These are phyloP conservation scores for Dittrichia graveolens DNA, from an alignment of 129 eudicot species.

Conservation along the genomic window DNA sequence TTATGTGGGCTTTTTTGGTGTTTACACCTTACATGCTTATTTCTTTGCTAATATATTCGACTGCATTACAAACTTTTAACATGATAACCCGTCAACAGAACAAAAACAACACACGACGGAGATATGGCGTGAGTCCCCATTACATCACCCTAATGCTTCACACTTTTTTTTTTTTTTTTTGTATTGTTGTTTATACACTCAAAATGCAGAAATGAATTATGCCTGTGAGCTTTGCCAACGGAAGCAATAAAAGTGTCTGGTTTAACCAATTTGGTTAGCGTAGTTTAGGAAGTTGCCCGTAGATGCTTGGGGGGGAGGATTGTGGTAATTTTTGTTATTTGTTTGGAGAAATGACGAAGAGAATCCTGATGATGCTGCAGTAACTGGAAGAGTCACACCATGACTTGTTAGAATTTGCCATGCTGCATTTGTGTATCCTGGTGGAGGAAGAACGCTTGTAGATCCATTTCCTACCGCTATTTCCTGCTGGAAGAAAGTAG, in stretches of 20 bases:
- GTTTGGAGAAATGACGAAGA: slow-evolving; percentile 37
- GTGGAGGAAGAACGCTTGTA: slow-evolving; percentile 36
- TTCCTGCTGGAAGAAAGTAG: slow-evolving; percentile 42
- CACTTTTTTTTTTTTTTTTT: slow-evolving; percentile 16
- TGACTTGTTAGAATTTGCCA: slow-evolving; percentile 55
- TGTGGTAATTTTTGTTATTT: slow-evolving; percentile 13
- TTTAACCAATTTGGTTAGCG: slow-evolving; percentile 26
- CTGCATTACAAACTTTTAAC: too few species aligned
- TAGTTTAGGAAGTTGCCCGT: slow-evolving; percentile 25
- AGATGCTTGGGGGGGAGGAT: slow-evolving; percentile 15
- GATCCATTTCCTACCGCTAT: slow-evolving; percentile 41
- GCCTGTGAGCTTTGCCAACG: slow-evolving; percentile 12
- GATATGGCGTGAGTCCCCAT: not conserved
- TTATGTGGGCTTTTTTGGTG: too few species aligned
- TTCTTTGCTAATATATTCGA: too few species aligned
- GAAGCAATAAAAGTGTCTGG: not conserved
- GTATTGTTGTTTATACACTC: slow-evolving; percentile 28
- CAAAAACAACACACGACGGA: not conserved
- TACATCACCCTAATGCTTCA: slow-evolving; percentile 8
- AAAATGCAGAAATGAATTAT: slow-evolving; percentile 18
- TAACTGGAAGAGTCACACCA: slow-evolving; percentile 41
- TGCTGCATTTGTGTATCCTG: slow-evolving; percentile 51
- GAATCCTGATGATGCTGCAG: slow-evolving; percentile 99
- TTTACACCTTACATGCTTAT: too few species aligned
- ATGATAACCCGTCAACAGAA: too few species aligned